phyloP scores from a whole-genome alignment of 1,284 basidiomycete genomes.

The Cryptococcus floricola region DNA sequence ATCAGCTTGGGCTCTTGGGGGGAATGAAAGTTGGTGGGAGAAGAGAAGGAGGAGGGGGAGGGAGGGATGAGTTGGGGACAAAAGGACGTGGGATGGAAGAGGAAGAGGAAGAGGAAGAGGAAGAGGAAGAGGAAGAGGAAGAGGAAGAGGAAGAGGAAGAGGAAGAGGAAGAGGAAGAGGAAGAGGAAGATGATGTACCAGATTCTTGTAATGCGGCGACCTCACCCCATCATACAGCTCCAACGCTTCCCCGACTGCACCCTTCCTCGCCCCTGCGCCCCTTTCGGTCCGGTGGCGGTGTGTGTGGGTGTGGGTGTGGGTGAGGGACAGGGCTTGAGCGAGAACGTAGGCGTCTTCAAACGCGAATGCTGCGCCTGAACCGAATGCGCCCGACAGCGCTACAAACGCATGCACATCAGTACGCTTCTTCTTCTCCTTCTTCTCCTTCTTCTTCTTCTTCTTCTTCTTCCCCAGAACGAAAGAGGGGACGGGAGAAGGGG shows the following conservation, averaged over 20 bases:
- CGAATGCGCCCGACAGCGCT: slow-evolving; percentile 24
- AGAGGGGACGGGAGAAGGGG: too few relatives aligned
- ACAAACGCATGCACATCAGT: background rate
- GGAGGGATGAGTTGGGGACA: background rate
- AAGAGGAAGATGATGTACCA: slow-evolving; percentile 8
- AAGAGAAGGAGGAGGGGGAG: background rate
- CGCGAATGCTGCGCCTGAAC: slow-evolving; percentile 28
- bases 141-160: background rate
- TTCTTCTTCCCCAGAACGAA: too few relatives aligned
- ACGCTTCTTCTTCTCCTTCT: background rate
- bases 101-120: background rate
- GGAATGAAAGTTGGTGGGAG: too few relatives aligned
- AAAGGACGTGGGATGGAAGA: background rate
- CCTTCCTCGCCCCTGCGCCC: background rate
- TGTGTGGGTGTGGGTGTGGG: too few relatives aligned
- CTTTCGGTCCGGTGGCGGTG: too few relatives aligned
- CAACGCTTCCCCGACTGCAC: slow-evolving; percentile 10
- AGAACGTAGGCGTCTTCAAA: slow-evolving; percentile 29
- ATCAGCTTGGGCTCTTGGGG: background rate
- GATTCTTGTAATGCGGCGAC: slow-evolving; percentile 22
- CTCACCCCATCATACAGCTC: slow-evolving; percentile 23
- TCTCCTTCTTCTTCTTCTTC: background rate
- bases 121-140: background rate
- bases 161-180: background rate
- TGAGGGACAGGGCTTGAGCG: background rate